Evolutionary conservation across 2,329 filamentous ascomycete species (phyloP).

Genomic region (Kalmusia sp.): DNA sequence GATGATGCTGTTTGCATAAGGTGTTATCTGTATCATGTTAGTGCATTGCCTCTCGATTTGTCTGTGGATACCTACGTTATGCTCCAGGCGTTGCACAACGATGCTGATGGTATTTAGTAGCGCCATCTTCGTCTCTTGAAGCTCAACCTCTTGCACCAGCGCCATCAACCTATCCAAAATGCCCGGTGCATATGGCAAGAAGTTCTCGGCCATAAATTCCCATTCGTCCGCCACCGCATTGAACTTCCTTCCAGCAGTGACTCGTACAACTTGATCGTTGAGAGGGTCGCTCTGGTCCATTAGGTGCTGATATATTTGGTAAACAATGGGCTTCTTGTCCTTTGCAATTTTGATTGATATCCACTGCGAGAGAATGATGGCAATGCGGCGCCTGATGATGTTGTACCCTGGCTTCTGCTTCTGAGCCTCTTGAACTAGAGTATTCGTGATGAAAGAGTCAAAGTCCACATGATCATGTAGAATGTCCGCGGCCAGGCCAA

Average conservation of each 20-base stretch:
- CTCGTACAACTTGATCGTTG: slow-evolving; percentile 90
- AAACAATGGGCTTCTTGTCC: slow-evolving; percentile 74
- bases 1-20: slow-evolving; percentile 81
- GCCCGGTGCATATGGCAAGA: slow-evolving; percentile 78
- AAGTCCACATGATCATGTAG: slow-evolving; percentile 82
- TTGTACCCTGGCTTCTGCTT: slow-evolving; percentile 72
- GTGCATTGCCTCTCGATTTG: neutral
- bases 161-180: slow-evolving; percentile 76
- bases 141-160: slow-evolving; percentile 79
- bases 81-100: slow-evolving; percentile 81
- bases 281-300: slow-evolving; percentile 76
- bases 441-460: slow-evolving; percentile 76
- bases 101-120: slow-evolving; percentile 85
- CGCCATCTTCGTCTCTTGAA: slow-evolving; percentile 88
- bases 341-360: slow-evolving; percentile 77
- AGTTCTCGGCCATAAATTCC: slow-evolving; percentile 75
- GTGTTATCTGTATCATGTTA: slow-evolving; percentile 56
- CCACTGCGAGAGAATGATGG: slow-evolving; percentile 91
- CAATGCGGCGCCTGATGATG: slow-evolving; percentile 83
- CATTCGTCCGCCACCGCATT: slow-evolving; percentile 83
- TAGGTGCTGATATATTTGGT: slow-evolving; percentile 88
- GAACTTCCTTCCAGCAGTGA: slow-evolving; percentile 88
- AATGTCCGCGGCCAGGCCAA: slow-evolving; percentile 83
- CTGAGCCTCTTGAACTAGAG: slow-evolving; percentile 80
- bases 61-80: slow-evolving; percentile 59